Percentiles rank a stretch among this genome's conserved stretches.
Evolutionary conservation across 352 stramenopile species (phyloP).

Genomic region (Pythium phragmiticola): DNA sequence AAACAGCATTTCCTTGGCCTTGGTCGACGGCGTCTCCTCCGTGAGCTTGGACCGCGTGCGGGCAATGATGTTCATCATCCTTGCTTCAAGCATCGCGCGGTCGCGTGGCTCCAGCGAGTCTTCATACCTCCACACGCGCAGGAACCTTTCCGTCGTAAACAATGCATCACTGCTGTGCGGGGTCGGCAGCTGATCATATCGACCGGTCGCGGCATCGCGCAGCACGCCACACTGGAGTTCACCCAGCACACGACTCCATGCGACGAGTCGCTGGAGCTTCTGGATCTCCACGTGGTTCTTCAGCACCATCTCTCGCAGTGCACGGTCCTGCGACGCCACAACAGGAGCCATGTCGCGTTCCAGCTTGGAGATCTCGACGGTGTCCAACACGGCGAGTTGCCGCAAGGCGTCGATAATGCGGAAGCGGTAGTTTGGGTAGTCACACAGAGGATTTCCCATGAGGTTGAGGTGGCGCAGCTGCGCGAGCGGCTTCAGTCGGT

Average conservation of each 20-base stretch:
- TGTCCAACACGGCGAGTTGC: constrained; percentile 60
- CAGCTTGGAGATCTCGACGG: constrained; percentile 50
- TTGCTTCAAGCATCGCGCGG: constrained; percentile 39
- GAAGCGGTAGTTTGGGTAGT: constrained; percentile 69
- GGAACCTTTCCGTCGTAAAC: constrained; percentile 41
- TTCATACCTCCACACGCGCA: constrained; percentile 52
- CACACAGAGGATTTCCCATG: constrained; percentile 69
- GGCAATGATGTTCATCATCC: constrained; percentile 68
- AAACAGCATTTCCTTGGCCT: constrained; percentile 68
- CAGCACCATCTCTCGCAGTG: constrained; percentile 44
- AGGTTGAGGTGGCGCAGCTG: constrained; percentile 69
- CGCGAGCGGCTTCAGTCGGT: constrained; percentile 33
- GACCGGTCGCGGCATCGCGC: constrained; percentile 30
- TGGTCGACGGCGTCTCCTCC: constrained; percentile 51
- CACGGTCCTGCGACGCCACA: constrained; percentile 57
- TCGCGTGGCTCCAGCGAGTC: constrained; percentile 34
- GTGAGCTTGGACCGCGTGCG: constrained; percentile 53
- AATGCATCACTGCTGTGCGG: constrained; percentile 30
- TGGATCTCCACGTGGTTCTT: constrained; percentile 74
- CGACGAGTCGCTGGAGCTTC: constrained; percentile 55
- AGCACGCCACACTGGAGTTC: constrained; percentile 63
- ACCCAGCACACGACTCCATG: constrained; percentile 47
- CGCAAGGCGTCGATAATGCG: constrained; percentile 50
- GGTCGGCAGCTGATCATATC: constrained; percentile 59
- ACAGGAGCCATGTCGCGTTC: constrained; percentile 48